phyloP scores from a whole-genome alignment of 768 basidiomycete genomes.

The Tephrocybe sp. region DNA sequence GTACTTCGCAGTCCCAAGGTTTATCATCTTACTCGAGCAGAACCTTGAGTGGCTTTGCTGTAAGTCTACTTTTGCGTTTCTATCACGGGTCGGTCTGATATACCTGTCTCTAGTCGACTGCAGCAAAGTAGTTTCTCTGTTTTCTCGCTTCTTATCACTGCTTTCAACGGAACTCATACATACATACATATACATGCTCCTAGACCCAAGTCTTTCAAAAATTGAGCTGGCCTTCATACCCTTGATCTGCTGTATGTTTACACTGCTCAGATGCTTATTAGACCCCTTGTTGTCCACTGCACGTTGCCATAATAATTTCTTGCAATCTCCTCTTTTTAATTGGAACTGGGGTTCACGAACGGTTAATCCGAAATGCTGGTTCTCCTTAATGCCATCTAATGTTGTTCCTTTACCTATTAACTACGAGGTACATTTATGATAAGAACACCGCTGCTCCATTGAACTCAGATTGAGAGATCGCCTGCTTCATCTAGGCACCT shows the following conservation, averaged over 20 bases:
- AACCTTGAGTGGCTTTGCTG: constrained; percentile 69
- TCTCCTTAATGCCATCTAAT: constrained; percentile 11
- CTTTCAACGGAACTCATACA: constrained; percentile 21
- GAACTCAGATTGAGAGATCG: constrained; percentile 40
- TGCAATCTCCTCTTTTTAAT: constrained; percentile 36
- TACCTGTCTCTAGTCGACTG: constrained; percentile 33
- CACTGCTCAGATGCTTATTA: constrained; percentile 31
- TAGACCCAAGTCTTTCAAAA: constrained; percentile 23
- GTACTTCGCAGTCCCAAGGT: constrained; percentile 67
- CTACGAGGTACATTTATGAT: constrained; percentile 10
- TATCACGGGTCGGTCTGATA: constrained; percentile 1
- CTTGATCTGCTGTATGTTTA: constrained; percentile 36
- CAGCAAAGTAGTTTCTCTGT: constrained; percentile 36
- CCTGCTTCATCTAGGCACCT: constrained; percentile 51
- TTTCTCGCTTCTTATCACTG: constrained; percentile 17
- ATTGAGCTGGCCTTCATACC: constrained; percentile 45
- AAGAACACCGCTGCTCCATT: background rate
- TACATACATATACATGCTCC: constrained; percentile 13
- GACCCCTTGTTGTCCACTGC: constrained; percentile 37
- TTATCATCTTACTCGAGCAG: constrained; percentile 76
- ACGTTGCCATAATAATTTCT: constrained; percentile 29
- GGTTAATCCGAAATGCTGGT: constrained; percentile 5
- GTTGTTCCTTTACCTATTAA: constrained; percentile 4
- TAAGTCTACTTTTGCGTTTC: constrained; percentile 37
- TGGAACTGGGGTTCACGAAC: constrained; percentile 5